phyloP scores from a whole-genome alignment of 2,329 filamentous ascomycete species.

The Penicillium sumatraense region DNA sequence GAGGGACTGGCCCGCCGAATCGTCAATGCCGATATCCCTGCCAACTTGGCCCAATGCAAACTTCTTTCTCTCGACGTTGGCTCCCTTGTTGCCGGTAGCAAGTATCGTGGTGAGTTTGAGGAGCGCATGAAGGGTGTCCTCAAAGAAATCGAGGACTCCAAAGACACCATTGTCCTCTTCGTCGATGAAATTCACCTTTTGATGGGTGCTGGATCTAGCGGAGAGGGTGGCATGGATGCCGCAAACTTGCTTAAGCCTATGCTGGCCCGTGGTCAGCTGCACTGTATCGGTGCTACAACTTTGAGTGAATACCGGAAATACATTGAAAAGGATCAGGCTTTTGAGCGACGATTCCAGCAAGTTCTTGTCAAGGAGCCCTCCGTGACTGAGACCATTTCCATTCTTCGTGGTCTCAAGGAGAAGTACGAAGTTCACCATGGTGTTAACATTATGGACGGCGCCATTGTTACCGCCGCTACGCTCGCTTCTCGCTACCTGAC shows the following conservation, averaged over 20 bases:
- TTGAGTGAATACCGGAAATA: slow-evolving; percentile 97
- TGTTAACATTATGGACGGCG: slow-evolving; percentile 93
- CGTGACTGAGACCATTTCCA: slow-evolving; percentile 89
- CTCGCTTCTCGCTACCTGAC: slow-evolving; percentile 94
- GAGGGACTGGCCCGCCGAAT: slow-evolving; percentile 95
- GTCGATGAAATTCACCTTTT: slow-evolving; percentile 98
- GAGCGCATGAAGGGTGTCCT: slow-evolving; percentile 99
- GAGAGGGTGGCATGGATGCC: slow-evolving; percentile 97
- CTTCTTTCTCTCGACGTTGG: slow-evolving; percentile 94
- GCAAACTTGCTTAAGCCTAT: slow-evolving; percentile 98
- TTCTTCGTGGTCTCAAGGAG: slow-evolving; percentile 97
- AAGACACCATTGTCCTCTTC: slow-evolving; percentile 96
- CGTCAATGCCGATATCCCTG: slow-evolving; percentile 93
- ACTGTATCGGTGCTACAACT: slow-evolving; percentile 97
- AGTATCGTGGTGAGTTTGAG: slow-evolving; percentile 98
- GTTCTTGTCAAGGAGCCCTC: slow-evolving; percentile 94
- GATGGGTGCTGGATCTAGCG: slow-evolving; percentile 94
- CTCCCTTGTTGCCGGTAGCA: slow-evolving; percentile 92
- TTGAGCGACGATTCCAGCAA: slow-evolving; percentile 98
- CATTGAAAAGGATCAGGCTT: slow-evolving; percentile 97
- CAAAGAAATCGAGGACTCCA: slow-evolving; percentile 93
- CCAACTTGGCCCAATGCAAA: slow-evolving; percentile 91
- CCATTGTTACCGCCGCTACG: slow-evolving; percentile 88
- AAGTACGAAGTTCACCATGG: slow-evolving; percentile 98
- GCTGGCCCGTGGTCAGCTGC: slow-evolving; percentile 92